Conservation (phyloP, 2,329 filamentous ascomycete genomes). For the Onygenales sp. region DNA sequence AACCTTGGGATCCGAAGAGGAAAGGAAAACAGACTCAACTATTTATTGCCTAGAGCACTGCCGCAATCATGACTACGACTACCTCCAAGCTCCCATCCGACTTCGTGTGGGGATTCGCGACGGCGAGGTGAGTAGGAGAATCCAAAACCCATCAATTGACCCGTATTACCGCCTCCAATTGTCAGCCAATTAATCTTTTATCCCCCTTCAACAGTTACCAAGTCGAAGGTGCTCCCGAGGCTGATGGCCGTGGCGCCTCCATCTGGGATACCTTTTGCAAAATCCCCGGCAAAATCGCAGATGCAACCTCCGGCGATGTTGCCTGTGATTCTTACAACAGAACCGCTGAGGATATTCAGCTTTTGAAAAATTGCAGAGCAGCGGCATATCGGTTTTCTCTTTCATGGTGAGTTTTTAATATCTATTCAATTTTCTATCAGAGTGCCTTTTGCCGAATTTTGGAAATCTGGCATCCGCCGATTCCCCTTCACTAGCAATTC, state of each 20-base stretch:
- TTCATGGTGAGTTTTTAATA: conserved; percentile 45
- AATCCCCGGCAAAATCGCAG: conserved; percentile 72
- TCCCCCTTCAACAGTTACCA: conserved; percentile 57
- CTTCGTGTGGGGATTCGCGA: conserved; percentile 74
- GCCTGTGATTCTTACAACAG: conserved; percentile 85
- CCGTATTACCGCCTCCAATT: not conserved
- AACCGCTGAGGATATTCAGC: conserved; percentile 63
- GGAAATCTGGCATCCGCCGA: too few relatives aligned
- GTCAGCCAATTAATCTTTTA: not conserved
- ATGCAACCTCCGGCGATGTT: conserved; percentile 62
- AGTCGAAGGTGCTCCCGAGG: conserved; percentile 66
- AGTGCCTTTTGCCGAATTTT: not conserved
- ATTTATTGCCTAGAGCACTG: not conserved
- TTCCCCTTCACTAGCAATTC: too few relatives aligned
- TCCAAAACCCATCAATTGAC: not conserved
- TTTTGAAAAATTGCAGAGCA: conserved; percentile 65
- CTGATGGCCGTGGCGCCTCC: conserved; percentile 69
- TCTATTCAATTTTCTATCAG: not conserved
- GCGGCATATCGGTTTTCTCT: conserved; percentile 76
- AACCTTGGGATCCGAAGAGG: not conserved
- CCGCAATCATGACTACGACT: conserved; percentile 10
- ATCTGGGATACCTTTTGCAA: conserved; percentile 90
- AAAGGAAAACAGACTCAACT: not conserved
- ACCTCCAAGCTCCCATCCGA: conserved; percentile 48
- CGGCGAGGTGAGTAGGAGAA: conserved; percentile 52